Conservation (phyloP, 495 filamentous ascomycete genomes). For the Podospora pseudopauciseta region DNA sequence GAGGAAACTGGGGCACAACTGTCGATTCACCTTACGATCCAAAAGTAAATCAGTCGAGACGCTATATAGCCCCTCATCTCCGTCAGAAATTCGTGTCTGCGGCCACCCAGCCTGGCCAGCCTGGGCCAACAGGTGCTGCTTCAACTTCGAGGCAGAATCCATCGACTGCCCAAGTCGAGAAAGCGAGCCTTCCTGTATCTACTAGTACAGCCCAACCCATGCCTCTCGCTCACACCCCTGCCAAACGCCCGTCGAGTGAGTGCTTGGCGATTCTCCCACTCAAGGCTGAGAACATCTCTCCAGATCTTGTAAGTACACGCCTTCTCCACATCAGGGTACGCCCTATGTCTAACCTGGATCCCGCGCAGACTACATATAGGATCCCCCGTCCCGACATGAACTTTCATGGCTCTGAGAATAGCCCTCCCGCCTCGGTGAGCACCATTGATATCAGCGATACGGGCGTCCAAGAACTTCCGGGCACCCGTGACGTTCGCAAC, state of each 20-base stretch:
- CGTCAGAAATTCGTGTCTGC: background rate
- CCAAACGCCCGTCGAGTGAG: background rate
- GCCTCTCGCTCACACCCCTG: background rate
- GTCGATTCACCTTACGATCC: background rate
- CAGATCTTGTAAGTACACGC: background rate
- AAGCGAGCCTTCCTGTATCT: background rate
- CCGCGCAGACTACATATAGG: background rate
- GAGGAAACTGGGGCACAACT: background rate
- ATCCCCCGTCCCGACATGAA: constrained; percentile 18
- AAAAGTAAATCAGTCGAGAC: background rate
- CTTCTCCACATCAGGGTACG: background rate
- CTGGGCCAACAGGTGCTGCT: background rate
- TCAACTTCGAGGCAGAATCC: background rate
- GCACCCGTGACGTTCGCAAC: constrained; percentile 20
- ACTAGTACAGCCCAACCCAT: background rate
- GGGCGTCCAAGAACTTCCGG: background rate
- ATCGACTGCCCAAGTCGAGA: background rate
- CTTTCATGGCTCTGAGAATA: constrained; percentile 13
- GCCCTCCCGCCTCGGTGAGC: constrained; percentile 9
- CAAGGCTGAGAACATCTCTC: background rate
- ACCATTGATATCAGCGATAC: constrained; percentile 14
- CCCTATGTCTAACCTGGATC: background rate
- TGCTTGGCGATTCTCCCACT: background rate
- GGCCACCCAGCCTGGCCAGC: background rate
- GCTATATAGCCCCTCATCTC: background rate